Evolutionary conservation across 192 early-diverging fungal genomes (phyloP).

Genomic region (Coemansia sp.): DNA sequence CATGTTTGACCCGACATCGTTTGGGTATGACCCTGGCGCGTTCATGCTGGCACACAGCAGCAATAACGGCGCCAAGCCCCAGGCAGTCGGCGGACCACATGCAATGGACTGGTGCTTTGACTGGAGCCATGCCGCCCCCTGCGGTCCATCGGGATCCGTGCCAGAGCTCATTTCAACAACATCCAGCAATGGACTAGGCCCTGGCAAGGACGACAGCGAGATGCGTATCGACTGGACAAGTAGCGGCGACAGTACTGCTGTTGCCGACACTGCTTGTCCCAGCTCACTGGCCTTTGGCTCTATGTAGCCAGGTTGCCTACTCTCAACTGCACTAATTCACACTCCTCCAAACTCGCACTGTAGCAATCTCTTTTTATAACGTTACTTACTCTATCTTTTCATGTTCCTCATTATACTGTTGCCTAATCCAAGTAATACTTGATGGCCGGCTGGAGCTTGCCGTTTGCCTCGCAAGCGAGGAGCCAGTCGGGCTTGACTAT

Average conservation of each 20-base stretch:
- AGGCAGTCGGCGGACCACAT: constrained; percentile 11
- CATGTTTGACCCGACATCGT: constrained; percentile 18
- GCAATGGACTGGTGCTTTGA: constrained; percentile 47
- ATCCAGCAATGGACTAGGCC: not conserved
- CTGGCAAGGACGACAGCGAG: not conserved
- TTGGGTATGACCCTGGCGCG: constrained; percentile 33
- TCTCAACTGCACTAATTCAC: not conserved
- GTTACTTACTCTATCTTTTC: not conserved
- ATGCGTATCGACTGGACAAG: constrained; percentile 11
- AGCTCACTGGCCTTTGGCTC: constrained; percentile 5
- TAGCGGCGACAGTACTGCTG: not conserved
- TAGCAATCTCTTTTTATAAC: constrained; percentile 7
- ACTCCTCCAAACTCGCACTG: constrained; percentile 5
- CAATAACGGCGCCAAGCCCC: constrained; percentile 9
- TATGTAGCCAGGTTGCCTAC: not conserved
- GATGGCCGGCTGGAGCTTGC: constrained; percentile 79
- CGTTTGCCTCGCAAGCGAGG: constrained; percentile 83
- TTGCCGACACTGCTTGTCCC: not conserved
- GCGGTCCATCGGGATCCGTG: not conserved
- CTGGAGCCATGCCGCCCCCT: constrained; percentile 19
- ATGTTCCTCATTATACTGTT: not conserved
- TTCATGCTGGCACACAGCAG: constrained; percentile 21
- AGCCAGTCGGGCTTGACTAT: constrained; percentile 96
- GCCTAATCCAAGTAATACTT: constrained; percentile 39
- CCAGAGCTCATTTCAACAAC: constrained; percentile 3